A percentile compares a stretch with the other conserved stretches of the same genome.
phyloP scores from a whole-genome alignment of 2,329 filamentous ascomycete genomes.

The Phaeosphaeria sp. region DNA sequence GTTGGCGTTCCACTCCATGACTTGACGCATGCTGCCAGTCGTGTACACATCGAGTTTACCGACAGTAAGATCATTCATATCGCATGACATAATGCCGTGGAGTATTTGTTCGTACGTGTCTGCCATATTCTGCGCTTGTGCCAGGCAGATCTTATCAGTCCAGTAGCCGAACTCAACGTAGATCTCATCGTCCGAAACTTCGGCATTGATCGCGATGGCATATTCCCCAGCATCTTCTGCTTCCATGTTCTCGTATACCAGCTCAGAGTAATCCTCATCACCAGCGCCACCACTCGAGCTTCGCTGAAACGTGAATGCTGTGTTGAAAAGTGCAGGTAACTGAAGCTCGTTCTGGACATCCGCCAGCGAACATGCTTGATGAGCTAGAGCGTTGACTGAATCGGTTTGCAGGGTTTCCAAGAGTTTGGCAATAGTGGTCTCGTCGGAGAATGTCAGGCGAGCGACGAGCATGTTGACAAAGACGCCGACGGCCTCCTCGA shows the following conservation, averaged over 20 bases:
- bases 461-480: conserved; percentile 65
- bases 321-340: conserved; percentile 45
- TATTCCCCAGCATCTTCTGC: conserved; percentile 47
- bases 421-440: conserved; percentile 47
- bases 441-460: conserved; percentile 49
- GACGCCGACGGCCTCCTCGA: conserved; percentile 58
- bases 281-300: conserved; percentile 23
- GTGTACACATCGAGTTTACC: conserved; percentile 34
- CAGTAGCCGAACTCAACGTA: conserved; percentile 43
- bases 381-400: conserved; percentile 54
- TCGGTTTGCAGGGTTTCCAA: conserved; percentile 56
- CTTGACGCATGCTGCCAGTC: conserved; percentile 26
- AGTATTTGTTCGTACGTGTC: conserved; percentile 41
- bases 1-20: conserved; percentile 38
- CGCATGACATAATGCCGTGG: conserved; percentile 19
- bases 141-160: conserved; percentile 33
- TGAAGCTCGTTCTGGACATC: conserved; percentile 47
- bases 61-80: conserved; percentile 26
- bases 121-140: conserved; percentile 39
- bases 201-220: conserved; percentile 43
- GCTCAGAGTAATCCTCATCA: conserved; percentile 32
- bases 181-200: conserved; percentile 36
- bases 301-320: conserved; percentile 46
- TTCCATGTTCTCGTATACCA: conserved; percentile 42
- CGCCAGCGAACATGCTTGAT: conserved; percentile 58